phyloP scores from a whole-genome alignment of 2,329 filamentous ascomycete species.

The Mycosphaerella sp. region DNA sequence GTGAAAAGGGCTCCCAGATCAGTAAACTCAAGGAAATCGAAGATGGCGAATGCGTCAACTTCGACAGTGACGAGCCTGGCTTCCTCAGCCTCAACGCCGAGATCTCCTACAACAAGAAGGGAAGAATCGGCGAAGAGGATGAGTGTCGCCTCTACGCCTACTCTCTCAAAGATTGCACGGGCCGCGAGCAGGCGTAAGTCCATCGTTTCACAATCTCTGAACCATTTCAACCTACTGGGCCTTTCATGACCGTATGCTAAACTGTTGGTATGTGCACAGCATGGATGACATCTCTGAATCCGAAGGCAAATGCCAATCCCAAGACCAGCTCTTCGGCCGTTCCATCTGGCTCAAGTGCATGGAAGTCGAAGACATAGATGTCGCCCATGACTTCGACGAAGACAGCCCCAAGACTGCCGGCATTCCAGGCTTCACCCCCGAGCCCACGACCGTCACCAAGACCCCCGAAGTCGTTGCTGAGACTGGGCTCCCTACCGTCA shows the following conservation, averaged over 20 bases:
- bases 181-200: not conserved
- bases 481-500: no score
- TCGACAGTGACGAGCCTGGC: not conserved
- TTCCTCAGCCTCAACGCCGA: not conserved
- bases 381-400: not conserved
- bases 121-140: not conserved
- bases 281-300: not conserved
- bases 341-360: constrained; percentile 1
- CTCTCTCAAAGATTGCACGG: not conserved
- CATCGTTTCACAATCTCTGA: not conserved
- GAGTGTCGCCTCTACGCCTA: constrained; percentile 5
- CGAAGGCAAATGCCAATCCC: not conserved
- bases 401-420: not conserved
- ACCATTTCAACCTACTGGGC: no score
- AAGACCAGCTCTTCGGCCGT: not conserved
- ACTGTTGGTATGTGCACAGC: not conserved
- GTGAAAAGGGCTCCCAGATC: not conserved
- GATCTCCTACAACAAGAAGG: not conserved
- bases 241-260: not conserved
- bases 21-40: not conserved
- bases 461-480: no score
- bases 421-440: not conserved
- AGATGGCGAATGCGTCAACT: not conserved
- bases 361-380: not conserved
- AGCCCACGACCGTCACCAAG: not conserved